A percentile compares a stretch with the other conserved stretches of the same genome.
These are phyloP conservation scores for Euphorbia corollata DNA, from an alignment of 441 rosid species.

Conservation along the genomic window DNA sequence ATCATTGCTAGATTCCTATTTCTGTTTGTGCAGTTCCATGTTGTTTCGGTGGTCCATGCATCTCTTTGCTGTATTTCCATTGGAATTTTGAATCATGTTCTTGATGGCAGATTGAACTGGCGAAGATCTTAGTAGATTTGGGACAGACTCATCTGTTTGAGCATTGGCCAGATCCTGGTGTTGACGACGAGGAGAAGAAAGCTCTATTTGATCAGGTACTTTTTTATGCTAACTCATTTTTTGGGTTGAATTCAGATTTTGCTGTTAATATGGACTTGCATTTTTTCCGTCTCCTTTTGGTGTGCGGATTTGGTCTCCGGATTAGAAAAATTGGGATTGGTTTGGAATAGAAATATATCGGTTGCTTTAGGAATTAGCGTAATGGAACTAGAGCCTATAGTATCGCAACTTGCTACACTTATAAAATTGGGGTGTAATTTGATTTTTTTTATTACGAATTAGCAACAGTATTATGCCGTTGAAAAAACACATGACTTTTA, in stretches of 20 bases:
- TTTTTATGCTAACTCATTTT: not conserved
- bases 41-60: not conserved
- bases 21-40: not conserved
- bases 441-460: not conserved
- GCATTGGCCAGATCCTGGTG: slow-evolving; percentile 74
- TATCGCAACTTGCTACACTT: not conserved
- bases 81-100: slow-evolving; percentile 3
- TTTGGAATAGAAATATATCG: not conserved
- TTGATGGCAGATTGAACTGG: slow-evolving; percentile 58
- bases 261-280: too few species aligned
- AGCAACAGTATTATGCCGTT: not conserved
- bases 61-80: not conserved
- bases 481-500: not conserved
- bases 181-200: slow-evolving; percentile 53
- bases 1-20: not conserved
- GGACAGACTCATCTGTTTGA: slow-evolving; percentile 70
- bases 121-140: slow-evolving; percentile 57
- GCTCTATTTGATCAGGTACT: slow-evolving; percentile 67
- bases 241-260: not conserved
- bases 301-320: not conserved
- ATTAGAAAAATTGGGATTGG: not conserved
- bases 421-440: not conserved
- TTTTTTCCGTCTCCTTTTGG: too few species aligned
- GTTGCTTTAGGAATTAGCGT: not conserved
- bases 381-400: not conserved